Base-by-base conservation (phyloP, 306 rosid species). In the Geum urbanum region DNA sequence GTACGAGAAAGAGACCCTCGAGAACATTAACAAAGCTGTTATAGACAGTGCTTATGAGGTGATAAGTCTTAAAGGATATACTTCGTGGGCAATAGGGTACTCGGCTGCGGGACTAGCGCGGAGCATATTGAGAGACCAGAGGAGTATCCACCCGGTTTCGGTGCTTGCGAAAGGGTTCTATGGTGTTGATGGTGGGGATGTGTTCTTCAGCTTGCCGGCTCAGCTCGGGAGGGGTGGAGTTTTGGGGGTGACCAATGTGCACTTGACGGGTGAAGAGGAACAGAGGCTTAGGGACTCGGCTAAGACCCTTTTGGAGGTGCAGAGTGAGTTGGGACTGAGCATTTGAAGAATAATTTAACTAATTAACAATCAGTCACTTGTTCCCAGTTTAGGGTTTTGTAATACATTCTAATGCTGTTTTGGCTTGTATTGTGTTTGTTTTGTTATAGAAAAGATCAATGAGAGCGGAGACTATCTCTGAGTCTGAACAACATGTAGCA, bases 51-150 rank as follows among this genome's bases (percentile, higher is more conserved):
- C 98, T 0, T 84, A 88, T 7, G 98, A 94, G 77, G 98, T 94
- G 4, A 94, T 94, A 1, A 76, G 76, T 48, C 80, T 94, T 0
- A 94, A 94, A 77, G 98, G 98, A 14, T 90, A 94, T 77, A 94
- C 98, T 41, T 94, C 98, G 0, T 94, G 98, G 98, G 98, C 98
- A 0, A 85, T 94, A 8, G 97, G 98, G 39, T 94, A 94, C 78
- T 90, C 98, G 0, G 97, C 77, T 9, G 94, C 98, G 0, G 85
- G 66, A 49, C 74, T 94, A 24, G 92, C 87, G 0, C 80, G 96
- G 48, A 62, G 76, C 61, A 66, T 94, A 20, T 69, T 94, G 0
- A 80, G 98, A 61, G 83, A 90, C 79, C 97, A 94, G 72, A 81
- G 96, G 81, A 90, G 74, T 76, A 89, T 94, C 56, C 98, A 94